Conservation (phyloP, 1,284 basidiomycete genomes). For the Ganoderma lucidum region DNA sequence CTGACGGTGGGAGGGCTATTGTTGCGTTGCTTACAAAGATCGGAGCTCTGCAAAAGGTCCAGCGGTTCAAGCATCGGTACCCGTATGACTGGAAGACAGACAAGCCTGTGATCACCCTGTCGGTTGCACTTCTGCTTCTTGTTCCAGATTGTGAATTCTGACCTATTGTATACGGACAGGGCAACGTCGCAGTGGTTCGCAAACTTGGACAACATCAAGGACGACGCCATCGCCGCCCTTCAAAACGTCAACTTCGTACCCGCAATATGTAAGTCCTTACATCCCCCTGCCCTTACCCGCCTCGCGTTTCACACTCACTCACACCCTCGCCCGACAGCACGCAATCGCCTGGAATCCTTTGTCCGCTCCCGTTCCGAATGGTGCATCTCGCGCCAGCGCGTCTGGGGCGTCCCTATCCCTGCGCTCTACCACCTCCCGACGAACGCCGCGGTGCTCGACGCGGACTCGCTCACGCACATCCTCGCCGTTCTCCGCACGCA, state of each 20-base stretch:
- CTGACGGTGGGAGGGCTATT: slow-evolving; percentile 73
- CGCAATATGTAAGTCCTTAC: slow-evolving; percentile 64
- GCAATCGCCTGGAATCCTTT: slow-evolving; percentile 87
- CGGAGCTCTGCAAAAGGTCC: slow-evolving; percentile 72
- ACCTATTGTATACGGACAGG: slow-evolving; percentile 47
- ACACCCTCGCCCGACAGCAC: slow-evolving; percentile 58
- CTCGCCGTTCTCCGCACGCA: slow-evolving; percentile 75
- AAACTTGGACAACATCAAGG: slow-evolving; percentile 87
- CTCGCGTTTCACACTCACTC: slow-evolving; percentile 6
- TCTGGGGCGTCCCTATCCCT: slow-evolving; percentile 98
- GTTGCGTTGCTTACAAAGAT: slow-evolving; percentile 68
- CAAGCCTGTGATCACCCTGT: slow-evolving; percentile 91
- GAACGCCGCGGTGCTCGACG: slow-evolving; percentile 73
- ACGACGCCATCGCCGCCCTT: slow-evolving; percentile 77
- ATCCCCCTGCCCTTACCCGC: slow-evolving; percentile 17
- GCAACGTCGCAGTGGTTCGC: slow-evolving; percentile 99
- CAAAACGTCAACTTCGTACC: slow-evolving; percentile 84
- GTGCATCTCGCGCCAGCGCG: slow-evolving; percentile 98
- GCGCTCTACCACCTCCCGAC: slow-evolving; percentile 79
- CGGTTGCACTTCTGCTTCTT: slow-evolving; percentile 36
- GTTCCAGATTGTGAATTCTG: neutral
- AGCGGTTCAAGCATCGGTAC: slow-evolving; percentile 87
- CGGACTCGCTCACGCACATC: slow-evolving; percentile 80
- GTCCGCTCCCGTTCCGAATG: slow-evolving; percentile 93
- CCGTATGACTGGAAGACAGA: slow-evolving; percentile 99